phyloP scores from a whole-genome alignment of 108 stramenopile species.

The Thalassiosira profunda region DNA sequence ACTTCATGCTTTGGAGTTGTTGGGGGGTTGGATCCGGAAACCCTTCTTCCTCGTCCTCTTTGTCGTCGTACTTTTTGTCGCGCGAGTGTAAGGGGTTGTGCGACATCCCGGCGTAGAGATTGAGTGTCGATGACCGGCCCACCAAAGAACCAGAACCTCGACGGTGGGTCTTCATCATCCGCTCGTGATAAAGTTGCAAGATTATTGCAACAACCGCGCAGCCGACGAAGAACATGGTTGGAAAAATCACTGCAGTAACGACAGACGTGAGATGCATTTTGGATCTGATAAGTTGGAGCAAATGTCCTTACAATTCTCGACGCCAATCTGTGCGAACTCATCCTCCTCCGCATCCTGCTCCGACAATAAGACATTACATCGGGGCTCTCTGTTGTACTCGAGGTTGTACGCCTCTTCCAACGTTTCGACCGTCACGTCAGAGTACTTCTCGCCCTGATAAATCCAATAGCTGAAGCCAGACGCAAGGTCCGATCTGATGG shows the following conservation, averaged over 20 bases:
- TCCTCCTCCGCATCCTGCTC: no score
- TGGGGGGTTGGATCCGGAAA: neutral
- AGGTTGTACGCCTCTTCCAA: neutral
- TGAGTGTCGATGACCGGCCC: neutral
- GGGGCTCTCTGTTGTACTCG: neutral
- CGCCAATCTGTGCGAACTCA: conserved; percentile 20
- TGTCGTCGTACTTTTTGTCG: neutral
- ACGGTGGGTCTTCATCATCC: neutral
- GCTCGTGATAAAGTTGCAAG: neutral
- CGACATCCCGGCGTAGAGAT: neutral
- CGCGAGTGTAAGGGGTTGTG: neutral
- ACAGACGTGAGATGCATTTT: no score
- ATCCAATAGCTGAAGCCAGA: conserved; percentile 28
- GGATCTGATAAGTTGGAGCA: no score
- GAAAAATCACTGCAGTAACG: no score
- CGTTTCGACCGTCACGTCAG: conserved; percentile 2
- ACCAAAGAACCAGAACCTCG: neutral
- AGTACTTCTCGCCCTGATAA: conserved; percentile 12
- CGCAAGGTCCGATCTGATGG: conserved; percentile 18
- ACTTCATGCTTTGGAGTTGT: neutral
- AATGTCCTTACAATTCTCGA: no score
- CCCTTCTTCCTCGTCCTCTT: neutral
- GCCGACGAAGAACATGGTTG: neutral
- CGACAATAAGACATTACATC: conserved; percentile 27
- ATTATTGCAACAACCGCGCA: neutral